Base-by-base conservation (phyloP, 1,139 yeast genomes). In the Fermentozyma sake region DNA sequence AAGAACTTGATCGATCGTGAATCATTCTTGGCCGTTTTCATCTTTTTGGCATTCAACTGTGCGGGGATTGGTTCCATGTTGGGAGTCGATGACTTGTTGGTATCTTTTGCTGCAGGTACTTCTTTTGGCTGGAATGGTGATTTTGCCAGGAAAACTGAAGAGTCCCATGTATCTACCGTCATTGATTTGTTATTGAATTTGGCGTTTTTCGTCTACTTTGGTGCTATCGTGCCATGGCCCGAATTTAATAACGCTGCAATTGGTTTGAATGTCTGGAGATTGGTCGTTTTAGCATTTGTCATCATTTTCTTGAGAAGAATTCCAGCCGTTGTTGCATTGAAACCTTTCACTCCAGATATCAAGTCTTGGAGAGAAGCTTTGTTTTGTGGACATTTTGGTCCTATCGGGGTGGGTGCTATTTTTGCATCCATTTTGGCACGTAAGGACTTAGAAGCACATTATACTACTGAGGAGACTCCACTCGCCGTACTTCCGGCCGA, bases 51-150 rank as follows among this genome's bases (percentile, higher is more conserved):
- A 1, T 72, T 91, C 36, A 74, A 80, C 44, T 86, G 95, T 42
- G 95, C 96, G 1, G 98, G 98, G 4, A 74, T 91, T 36, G 97
- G 97, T 8, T 76, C 96, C 4, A 77, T 89, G 50, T 64, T 91
- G 31, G 97, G 97, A 23, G 84, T 83, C 9, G 98, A 91, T 55
- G 98, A 91, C 55, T 72, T 91, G 40, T 66, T 91, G 29, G 95
- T 86, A 2, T 82, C 96, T 3, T 91, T 91, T 58, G 85, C 95
- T 4, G 97, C 97, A 1, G 98, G 98, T 22, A 79, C 96, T 1
- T 87, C 96, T 0, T 91, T 91, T 53, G 81, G 96, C 0, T 91
- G 96, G 96, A 93, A 87, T 52, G 96, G 96, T 11, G 86, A 91
- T 75, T 86, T 85, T 55, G 79, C 95, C 5, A 69, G 68, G 35